phyloP scores from a whole-genome alignment of 805 yeast species.

The Kuraishia molischiana region DNA sequence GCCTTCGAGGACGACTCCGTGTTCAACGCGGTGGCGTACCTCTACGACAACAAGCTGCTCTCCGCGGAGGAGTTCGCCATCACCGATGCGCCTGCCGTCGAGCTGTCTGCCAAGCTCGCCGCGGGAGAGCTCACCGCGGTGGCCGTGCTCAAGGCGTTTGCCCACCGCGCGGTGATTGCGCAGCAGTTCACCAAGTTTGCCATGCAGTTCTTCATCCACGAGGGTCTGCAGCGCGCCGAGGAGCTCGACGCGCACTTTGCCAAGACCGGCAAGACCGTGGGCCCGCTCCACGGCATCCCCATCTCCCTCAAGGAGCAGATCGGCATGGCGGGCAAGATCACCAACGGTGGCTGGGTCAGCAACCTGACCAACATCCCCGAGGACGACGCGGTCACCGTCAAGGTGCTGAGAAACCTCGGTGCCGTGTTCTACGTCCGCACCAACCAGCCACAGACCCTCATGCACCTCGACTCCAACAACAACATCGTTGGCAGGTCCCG shows the following conservation, averaged over 20 bases:
- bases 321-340: slow-evolving; percentile 37
- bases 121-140: slow-evolving; percentile 28
- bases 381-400: slow-evolving; percentile 29
- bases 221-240: slow-evolving; percentile 36
- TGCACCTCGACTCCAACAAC: slow-evolving; percentile 47
- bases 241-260: slow-evolving; percentile 40
- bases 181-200: slow-evolving; percentile 42
- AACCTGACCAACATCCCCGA: slow-evolving; percentile 27
- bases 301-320: slow-evolving; percentile 53
- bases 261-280: slow-evolving; percentile 35
- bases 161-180: slow-evolving; percentile 36
- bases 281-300: slow-evolving; percentile 58
- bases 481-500: slow-evolving; percentile 40
- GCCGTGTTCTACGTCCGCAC: slow-evolving; percentile 49
- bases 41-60: slow-evolving; percentile 21
- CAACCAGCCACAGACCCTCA: slow-evolving; percentile 44
- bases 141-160: slow-evolving; percentile 34
- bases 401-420: slow-evolving; percentile 37
- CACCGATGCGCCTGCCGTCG: slow-evolving; percentile 28
- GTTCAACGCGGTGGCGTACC: slow-evolving; percentile 26
- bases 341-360: slow-evolving; percentile 40
- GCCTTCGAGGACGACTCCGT: slow-evolving; percentile 21
- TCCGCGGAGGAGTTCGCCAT: slow-evolving; percentile 28
- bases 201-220: slow-evolving; percentile 34
- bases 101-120: slow-evolving; percentile 24